phyloP scores from a whole-genome alignment of 768 basidiomycete genomes.

The Auriscalpium vulgare region DNA sequence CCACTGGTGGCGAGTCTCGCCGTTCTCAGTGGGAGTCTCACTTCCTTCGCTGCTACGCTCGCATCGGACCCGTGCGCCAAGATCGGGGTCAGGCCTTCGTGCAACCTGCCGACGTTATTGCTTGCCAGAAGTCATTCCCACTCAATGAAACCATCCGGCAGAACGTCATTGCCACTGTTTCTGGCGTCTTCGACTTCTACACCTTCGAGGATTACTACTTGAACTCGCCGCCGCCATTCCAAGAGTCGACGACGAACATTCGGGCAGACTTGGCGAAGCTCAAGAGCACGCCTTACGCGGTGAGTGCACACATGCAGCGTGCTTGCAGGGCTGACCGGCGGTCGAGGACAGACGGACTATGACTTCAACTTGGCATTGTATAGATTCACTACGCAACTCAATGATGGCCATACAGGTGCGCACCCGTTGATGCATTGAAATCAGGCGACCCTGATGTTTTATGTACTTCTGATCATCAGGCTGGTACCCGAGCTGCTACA shows the following conservation, averaged over 20 bases:
- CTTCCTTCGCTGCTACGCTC: not conserved
- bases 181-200: slow-evolving; percentile 30
- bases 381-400: slow-evolving; percentile 45
- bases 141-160: slow-evolving; percentile 31
- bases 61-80: slow-evolving; percentile 25
- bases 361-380: slow-evolving; percentile 55
- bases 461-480: slow-evolving; percentile 24
- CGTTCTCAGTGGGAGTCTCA: not conserved
- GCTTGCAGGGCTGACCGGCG: not conserved
- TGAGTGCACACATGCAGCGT: slow-evolving; percentile 13
- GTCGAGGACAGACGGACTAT: slow-evolving; percentile 44
- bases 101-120: slow-evolving; percentile 44
- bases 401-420: slow-evolving; percentile 61
- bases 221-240: slow-evolving; percentile 28
- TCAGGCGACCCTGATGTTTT: not conserved
- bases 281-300: slow-evolving; percentile 39
- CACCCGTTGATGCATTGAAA: not conserved
- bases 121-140: slow-evolving; percentile 29
- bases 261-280: slow-evolving; percentile 40
- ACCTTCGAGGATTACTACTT: slow-evolving; percentile 33
- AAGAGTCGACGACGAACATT: slow-evolving; percentile 47
- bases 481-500: slow-evolving; percentile 53
- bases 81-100: slow-evolving; percentile 35
- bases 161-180: slow-evolving; percentile 27
- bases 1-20: no score